phyloP scores from a whole-genome alignment of 371 early-diverging fungal genomes.

The Mucor velutinosus region DNA sequence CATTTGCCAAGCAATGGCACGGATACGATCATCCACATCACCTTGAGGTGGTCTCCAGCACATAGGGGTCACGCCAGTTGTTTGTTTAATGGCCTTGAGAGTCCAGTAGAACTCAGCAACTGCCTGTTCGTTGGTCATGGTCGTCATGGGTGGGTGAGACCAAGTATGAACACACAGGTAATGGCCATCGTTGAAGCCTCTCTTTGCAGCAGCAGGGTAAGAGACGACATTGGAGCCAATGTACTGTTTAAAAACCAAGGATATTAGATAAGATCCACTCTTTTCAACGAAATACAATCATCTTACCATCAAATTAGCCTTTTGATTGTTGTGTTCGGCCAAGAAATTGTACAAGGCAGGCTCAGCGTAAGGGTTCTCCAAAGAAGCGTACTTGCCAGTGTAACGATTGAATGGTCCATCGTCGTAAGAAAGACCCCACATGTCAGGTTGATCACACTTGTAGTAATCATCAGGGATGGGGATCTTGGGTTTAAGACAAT shows the following conservation, averaged over 20 bases:
- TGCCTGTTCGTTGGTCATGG: slow-evolving; percentile 47
- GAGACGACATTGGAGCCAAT: slow-evolving; percentile 45
- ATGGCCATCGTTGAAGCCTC: slow-evolving; percentile 46
- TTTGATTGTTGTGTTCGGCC: slow-evolving; percentile 25
- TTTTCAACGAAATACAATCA: no score
- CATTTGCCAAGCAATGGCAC: slow-evolving; percentile 50
- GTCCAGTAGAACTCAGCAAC: slow-evolving; percentile 60
- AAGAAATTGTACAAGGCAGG: slow-evolving; percentile 47
- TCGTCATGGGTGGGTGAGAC: slow-evolving; percentile 60
- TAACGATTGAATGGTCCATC: slow-evolving; percentile 44
- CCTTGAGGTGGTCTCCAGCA: slow-evolving; percentile 60
- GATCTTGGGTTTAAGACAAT: slow-evolving; percentile 25
- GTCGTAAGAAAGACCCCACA: slow-evolving; percentile 41
- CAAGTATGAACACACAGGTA: slow-evolving; percentile 54
- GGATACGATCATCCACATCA: slow-evolving; percentile 54
- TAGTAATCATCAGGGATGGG: slow-evolving; percentile 25
- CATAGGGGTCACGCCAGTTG: slow-evolving; percentile 49
- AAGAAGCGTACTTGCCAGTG: slow-evolving; percentile 10
- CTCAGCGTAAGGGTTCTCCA: slow-evolving; percentile 33
- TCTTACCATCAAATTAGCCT: slow-evolving; percentile 25
- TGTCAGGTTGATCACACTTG: slow-evolving; percentile 19
- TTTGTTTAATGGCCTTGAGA: slow-evolving; percentile 50
- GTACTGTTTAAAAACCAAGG: no score
- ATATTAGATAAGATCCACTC: slow-evolving; percentile 4
- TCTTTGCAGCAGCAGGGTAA: slow-evolving; percentile 43